These are phyloP conservation scores for Picochlorum sp. DNA, from an alignment of 139 green algal species.

Conservation along the genomic window DNA sequence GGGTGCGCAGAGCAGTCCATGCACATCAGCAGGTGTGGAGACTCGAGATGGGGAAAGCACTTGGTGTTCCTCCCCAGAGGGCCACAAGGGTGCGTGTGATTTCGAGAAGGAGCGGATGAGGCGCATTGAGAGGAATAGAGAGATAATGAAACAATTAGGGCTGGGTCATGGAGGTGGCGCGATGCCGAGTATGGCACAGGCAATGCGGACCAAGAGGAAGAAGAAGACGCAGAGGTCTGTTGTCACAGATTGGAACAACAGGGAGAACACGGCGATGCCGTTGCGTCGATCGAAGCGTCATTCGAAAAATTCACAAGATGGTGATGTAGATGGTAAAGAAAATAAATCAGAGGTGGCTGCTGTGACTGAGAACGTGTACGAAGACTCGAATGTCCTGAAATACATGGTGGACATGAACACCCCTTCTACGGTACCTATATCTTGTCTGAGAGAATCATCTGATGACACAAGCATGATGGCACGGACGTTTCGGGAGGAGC, in stretches of 20 bases:
- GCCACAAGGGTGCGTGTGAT: no score
- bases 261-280: no score
- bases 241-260: no score
- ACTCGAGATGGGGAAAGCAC: no score
- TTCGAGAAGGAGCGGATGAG: constrained; percentile 12
- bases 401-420: background rate
- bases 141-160: constrained; percentile 11
- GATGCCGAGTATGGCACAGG: background rate
- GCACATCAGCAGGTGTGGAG: no score
- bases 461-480: background rate
- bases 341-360: background rate
- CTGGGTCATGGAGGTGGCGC: background rate
- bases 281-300: no score
- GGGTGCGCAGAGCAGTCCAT: no score
- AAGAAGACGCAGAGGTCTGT: background rate
- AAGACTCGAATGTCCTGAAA: background rate
- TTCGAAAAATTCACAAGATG: background rate
- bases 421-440: no score
- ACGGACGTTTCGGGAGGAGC: constrained; percentile 4
- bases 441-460: no score
- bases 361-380: background rate
- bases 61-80: no score
- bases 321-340: background rate
- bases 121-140: constrained; percentile 19
- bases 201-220: no score